Conservation (phyloP, 1,284 basidiomycete species). For the Cystobasidium slooffiae region DNA sequence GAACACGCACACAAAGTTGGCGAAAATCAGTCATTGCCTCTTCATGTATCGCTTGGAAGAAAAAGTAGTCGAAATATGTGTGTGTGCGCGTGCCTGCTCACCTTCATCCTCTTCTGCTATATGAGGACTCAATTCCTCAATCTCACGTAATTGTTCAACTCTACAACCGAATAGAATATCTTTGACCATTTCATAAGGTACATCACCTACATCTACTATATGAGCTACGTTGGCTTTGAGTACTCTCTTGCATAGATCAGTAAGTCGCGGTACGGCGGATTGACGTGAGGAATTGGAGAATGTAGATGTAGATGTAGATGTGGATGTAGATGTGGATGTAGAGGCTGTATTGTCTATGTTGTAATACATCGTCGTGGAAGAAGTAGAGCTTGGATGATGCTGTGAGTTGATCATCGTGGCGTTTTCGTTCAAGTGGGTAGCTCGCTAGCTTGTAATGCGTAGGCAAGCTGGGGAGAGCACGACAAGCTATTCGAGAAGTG, state of each 20-base stretch:
- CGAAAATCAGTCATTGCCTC: no score
- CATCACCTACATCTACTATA: slow-evolving; percentile 38
- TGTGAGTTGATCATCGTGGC: slow-evolving; percentile 4
- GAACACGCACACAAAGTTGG: no score
- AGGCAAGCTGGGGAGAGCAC: no score
- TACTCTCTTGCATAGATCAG: slow-evolving; percentile 35
- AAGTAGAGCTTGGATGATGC: slow-evolving; percentile 1
- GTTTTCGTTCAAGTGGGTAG: background rate
- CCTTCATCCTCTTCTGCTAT: slow-evolving; percentile 43
- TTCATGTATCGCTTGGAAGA: no score
- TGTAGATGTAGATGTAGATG: no score
- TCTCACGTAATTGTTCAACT: slow-evolving; percentile 38
- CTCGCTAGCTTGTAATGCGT: slow-evolving; percentile 1
- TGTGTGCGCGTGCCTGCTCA: background rate
- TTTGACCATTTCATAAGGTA: slow-evolving; percentile 30
- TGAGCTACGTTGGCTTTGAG: slow-evolving; percentile 38
- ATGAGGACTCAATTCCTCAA: slow-evolving; percentile 40
- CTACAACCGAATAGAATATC: slow-evolving; percentile 34
- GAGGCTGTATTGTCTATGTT: no score
- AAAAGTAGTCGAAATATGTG: background rate
- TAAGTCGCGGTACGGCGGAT: slow-evolving; percentile 27
- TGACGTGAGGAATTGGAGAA: background rate
- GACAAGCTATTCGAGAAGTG: no score
- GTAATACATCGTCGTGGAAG: background rate
- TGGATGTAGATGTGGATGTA: background rate